Evolutionary conservation across 176 grass and related monocot species (phyloP).

Genomic region (Oryza punctata): DNA sequence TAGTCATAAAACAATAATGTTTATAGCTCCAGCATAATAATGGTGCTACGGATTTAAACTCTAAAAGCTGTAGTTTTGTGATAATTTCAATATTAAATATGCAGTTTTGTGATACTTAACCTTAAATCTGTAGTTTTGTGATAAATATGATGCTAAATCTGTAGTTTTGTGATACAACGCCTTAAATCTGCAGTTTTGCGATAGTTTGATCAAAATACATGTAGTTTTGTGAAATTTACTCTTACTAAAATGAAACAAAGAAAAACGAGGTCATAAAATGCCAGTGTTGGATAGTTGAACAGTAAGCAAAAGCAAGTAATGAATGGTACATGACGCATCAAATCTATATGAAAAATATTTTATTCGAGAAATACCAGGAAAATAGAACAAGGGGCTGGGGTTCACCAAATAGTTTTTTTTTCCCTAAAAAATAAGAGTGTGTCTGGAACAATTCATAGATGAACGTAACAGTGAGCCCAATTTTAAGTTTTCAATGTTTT

Average conservation of each 20-base stretch:
- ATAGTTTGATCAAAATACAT: too few species aligned
- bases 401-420: background rate
- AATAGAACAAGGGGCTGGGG: background rate
- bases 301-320: background rate
- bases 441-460: background rate
- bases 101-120: too few species aligned
- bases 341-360: slow-evolving; percentile 9
- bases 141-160: too few species aligned
- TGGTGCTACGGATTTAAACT: too few species aligned
- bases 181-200: too few species aligned
- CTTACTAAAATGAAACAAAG: slow-evolving; percentile 1
- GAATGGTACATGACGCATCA: background rate
- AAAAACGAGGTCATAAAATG: slow-evolving; percentile 18
- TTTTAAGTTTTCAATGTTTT: slow-evolving; percentile 16
- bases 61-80: too few species aligned
- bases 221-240: too few species aligned
- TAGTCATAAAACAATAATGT: too few species aligned
- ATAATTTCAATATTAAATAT: too few species aligned
- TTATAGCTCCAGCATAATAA: too few species aligned
- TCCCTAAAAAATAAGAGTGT: background rate
- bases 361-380: background rate
- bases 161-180: too few species aligned
- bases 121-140: too few species aligned
- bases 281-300: background rate
- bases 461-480: background rate